These are phyloP conservation scores for Raffaelea albimanens DNA, from an alignment of 2,329 filamentous ascomycete species.

Conservation along the genomic window DNA sequence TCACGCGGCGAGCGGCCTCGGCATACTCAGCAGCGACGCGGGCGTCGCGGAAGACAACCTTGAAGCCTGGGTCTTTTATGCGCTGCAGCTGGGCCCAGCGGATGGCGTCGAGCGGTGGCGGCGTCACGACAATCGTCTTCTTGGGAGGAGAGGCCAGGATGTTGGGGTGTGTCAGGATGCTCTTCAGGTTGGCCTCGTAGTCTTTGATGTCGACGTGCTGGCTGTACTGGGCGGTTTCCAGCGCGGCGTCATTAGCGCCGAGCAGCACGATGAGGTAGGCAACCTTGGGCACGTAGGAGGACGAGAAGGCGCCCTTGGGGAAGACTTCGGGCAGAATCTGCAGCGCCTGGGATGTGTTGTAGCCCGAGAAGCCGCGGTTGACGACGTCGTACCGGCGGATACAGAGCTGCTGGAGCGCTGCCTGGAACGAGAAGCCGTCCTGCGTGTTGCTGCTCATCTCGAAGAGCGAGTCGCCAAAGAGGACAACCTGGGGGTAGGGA, in stretches of 20 bases:
- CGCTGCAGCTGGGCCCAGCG: slow-evolving; percentile 40
- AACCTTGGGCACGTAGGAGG: slow-evolving; percentile 44
- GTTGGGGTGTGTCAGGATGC: slow-evolving; percentile 62
- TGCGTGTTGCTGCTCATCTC: slow-evolving; percentile 54
- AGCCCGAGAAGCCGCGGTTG: slow-evolving; percentile 81
- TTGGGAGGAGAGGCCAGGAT: slow-evolving; percentile 61
- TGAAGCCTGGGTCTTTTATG: slow-evolving; percentile 31
- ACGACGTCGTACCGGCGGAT: slow-evolving; percentile 73
- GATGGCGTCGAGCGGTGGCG: slow-evolving; percentile 75
- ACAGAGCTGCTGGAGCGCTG: slow-evolving; percentile 61
- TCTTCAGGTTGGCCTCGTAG: slow-evolving; percentile 63
- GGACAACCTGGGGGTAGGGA: slow-evolving; percentile 63
- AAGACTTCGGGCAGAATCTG: slow-evolving; percentile 61
- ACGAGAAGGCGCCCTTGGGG: slow-evolving; percentile 25
- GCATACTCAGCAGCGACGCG: slow-evolving; percentile 47
- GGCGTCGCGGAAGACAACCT: slow-evolving; percentile 29
- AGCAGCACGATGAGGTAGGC: slow-evolving; percentile 68
- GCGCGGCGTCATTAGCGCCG: slow-evolving; percentile 80
- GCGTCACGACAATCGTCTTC: slow-evolving; percentile 71
- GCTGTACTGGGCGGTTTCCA: slow-evolving; percentile 49
- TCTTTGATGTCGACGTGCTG: slow-evolving; percentile 72
- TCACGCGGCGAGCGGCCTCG: slow-evolving; percentile 54
- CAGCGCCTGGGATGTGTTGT: slow-evolving; percentile 69
- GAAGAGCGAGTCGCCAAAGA: slow-evolving; percentile 87
- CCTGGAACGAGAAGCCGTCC: slow-evolving; percentile 65